Evolutionary conservation across 2,329 filamentous ascomycete genomes (phyloP), one percentile per base, ranked within the genome.

Genomic region (Arachnomyces sp.): DNA sequence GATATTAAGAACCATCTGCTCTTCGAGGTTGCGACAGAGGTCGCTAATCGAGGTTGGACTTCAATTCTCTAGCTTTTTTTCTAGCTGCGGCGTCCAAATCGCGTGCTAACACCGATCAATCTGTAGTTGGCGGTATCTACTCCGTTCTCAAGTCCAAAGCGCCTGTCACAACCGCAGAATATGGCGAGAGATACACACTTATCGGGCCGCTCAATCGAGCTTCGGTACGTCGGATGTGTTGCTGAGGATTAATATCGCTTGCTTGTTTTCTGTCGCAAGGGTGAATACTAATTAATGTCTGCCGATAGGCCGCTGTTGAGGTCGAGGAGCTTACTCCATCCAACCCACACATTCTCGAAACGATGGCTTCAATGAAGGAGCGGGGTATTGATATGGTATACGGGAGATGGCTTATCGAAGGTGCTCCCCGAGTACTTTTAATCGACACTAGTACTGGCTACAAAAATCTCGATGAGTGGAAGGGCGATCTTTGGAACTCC

Each of bases 141-240:
- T 96, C 90, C 12, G 92, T 98, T 50, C 81, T 98, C 67, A 98
- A 98, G 68, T 98, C 92, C 46, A 98, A 98, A 67, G 90, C 92
- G 29, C 90, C 92, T 37, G 92, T 96, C 46, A 96, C 92, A 32
- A 95, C 90, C 1, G 88, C 88, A 46, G 92, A 98, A 66, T 98
- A 96, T 92, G 92, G 92, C 65, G 88, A 94, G 44, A 80, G 87
- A 51, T 98, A 98, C 67, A 94, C 87, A 18, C 77, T 96, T 50
- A 89, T 98, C 61, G 92, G 92, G 2, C 92, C 92, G 43, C 80
- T 94, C 60, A 95, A 96, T 68, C 82, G 84, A 61, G 77, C 82
- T 55, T 95, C 92, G 50, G 86, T 92, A 74, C 57, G 82, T 59
- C 32, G 35, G 31, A 38, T 36, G 29, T 29, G 37, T 36, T 37